Evolutionary conservation across 805 yeast genomes (phyloP), one percentile per base, ranked within the genome.

Genomic region (Cyberlindnera americana): DNA sequence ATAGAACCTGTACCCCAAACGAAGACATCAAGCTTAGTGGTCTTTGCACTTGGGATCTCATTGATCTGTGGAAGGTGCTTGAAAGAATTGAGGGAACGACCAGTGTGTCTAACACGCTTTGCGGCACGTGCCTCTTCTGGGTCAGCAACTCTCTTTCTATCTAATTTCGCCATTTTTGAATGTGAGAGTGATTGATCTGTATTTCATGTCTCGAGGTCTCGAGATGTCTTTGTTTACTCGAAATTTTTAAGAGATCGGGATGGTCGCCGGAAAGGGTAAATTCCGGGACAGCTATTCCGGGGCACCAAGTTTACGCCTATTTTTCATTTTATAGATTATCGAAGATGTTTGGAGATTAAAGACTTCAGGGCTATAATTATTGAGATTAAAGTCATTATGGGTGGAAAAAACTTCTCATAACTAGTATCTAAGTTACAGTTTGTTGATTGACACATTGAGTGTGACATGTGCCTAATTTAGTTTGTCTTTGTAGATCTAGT

Each of bases 1-100:
- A 93, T 91, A 1, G 95, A 81, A 2, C 99, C 99, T 2, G 95
- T 77, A 29, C 99, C 99, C 84, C 95, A 93, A 26, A 87, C 95
- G 59, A 85, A 91, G 3, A 93, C 70, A 56, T 89, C 93, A 38
- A 91, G 65, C 16, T 75, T 36, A 2, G 46, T 40, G 6, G 51
- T 39, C 35, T 49, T 55, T 6, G 53, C 42, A 9, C 38, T 21
- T 28, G 57, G 55, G 26, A 54, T 53, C 28, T 47, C 43, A 36
- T 57, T 57, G 49, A 57, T 55, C 44, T 48, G 41, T 30, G 60
- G 60, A 12, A 54, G 43, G 28, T 40, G 35, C 23, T 32, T 57
- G 38, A 54, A 55, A 3, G 61, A 54, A 40, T 56, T 56, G 21
- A 52, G 30, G 2, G 61, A 57, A 40, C 53, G 56, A 3, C 60